Evolutionary conservation across 805 yeast species (phyloP).

Genomic region (Kodamaea kakaduensis): DNA sequence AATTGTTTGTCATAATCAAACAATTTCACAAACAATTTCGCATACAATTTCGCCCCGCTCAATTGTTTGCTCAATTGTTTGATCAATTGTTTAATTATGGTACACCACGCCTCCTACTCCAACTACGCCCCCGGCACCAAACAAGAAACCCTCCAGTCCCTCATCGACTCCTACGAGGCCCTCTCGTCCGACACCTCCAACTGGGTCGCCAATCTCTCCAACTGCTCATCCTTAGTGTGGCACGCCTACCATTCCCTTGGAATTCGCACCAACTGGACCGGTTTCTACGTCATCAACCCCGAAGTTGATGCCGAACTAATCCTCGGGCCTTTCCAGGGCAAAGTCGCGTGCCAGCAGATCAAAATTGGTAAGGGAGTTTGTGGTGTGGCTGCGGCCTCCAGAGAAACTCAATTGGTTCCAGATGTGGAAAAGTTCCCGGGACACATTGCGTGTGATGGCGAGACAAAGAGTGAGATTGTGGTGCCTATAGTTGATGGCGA

Average conservation of each 20-base stretch:
- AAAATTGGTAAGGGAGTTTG: slow-evolving; percentile 84
- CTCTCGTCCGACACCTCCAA: slow-evolving; percentile 58
- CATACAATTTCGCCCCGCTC: too few species aligned
- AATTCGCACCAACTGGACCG: slow-evolving; percentile 81
- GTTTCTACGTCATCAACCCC: slow-evolving; percentile 66
- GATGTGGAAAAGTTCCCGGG: slow-evolving; percentile 81
- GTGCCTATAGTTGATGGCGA: slow-evolving; percentile 55
- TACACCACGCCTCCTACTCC: slow-evolving; percentile 69
- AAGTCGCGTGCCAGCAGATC: slow-evolving; percentile 90
- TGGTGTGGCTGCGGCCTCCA: slow-evolving; percentile 68
- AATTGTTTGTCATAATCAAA: too few species aligned
- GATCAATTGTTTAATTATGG: too few species aligned
- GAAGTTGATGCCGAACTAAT: slow-evolving; percentile 44
- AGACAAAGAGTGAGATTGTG: slow-evolving; percentile 87
- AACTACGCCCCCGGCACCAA: slow-evolving; percentile 43
- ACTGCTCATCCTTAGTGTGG: slow-evolving; percentile 85
- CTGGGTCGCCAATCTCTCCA: slow-evolving; percentile 89
- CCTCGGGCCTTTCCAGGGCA: slow-evolving; percentile 93
- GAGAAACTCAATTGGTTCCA: slow-evolving; percentile 66
- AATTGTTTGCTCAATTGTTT: too few species aligned
- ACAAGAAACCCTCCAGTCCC: slow-evolving; percentile 53
- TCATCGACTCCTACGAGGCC: slow-evolving; percentile 62
- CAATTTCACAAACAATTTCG: too few species aligned
- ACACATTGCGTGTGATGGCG: slow-evolving; percentile 97
- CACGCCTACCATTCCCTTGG: slow-evolving; percentile 69